Conservation (phyloP, 257 asterid species). For the Forsythia suspensa region DNA sequence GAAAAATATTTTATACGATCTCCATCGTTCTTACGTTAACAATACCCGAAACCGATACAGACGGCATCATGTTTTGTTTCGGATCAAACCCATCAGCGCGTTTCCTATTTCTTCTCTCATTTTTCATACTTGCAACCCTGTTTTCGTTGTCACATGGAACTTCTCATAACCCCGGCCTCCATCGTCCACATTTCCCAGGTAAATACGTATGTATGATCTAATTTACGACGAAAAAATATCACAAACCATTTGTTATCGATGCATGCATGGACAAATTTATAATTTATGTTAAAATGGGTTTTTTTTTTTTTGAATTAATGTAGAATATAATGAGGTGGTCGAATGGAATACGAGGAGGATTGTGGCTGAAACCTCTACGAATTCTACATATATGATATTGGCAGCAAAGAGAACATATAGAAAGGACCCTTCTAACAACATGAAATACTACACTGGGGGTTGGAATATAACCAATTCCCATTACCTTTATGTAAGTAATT, state of each 20-base stretch:
- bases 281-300: background rate
- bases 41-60: background rate
- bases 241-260: background rate
- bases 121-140: slow-evolving; percentile 3
- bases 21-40: background rate
- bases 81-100: background rate
- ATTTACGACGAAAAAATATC: background rate
- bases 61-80: background rate
- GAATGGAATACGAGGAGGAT: slow-evolving; percentile 18
- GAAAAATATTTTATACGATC: background rate
- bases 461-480: slow-evolving; percentile 30
- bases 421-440: slow-evolving; percentile 27
- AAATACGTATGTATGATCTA: background rate
- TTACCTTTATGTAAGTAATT: slow-evolving; percentile 23
- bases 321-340: background rate
- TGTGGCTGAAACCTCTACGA: slow-evolving; percentile 10
- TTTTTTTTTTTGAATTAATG: background rate
- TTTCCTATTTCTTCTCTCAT: slow-evolving; percentile 4
- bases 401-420: slow-evolving; percentile 34
- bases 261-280: background rate
- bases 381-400: slow-evolving; percentile 28
- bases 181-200: slow-evolving; percentile 18
- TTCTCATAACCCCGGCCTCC: background rate
- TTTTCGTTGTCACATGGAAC: slow-evolving; percentile 10
- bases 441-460: slow-evolving; percentile 33